Evolutionary conservation across 306 rosid species (phyloP).

Genomic region (Cicer arietinum): DNA sequence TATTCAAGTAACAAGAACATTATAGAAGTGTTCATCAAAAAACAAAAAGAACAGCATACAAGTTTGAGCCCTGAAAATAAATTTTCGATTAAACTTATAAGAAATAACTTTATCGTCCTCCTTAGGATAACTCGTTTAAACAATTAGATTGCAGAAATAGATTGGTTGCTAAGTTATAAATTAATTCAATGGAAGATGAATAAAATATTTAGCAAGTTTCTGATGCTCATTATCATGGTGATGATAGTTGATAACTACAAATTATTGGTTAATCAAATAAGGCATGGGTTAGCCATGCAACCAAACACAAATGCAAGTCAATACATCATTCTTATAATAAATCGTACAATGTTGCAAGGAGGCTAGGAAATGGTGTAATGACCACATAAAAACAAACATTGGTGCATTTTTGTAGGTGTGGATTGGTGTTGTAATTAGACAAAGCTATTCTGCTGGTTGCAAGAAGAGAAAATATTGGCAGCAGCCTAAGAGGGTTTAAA

Average conservation of each 20-base stretch:
- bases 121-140: no score
- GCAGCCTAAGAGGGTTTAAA: not conserved
- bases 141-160: no score
- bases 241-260: no score
- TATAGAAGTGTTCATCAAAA: no score
- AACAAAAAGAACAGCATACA: no score
- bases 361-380: not conserved
- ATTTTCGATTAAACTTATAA: no score
- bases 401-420: not conserved
- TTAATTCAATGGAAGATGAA: not conserved
- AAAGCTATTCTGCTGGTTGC: not conserved
- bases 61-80: no score
- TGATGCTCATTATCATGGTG: not conserved
- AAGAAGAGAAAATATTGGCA: not conserved
- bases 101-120: no score
- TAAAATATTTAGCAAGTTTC: not conserved
- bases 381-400: not conserved
- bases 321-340: not conserved
- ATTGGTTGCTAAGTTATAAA: no score
- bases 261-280: not conserved
- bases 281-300: not conserved
- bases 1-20: constrained; percentile 3
- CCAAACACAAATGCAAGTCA: not conserved
- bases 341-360: not conserved
- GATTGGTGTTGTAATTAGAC: not conserved